Conservation (phyloP, 2,329 filamentous ascomycete species). For the Stemphylium vesicarium region DNA sequence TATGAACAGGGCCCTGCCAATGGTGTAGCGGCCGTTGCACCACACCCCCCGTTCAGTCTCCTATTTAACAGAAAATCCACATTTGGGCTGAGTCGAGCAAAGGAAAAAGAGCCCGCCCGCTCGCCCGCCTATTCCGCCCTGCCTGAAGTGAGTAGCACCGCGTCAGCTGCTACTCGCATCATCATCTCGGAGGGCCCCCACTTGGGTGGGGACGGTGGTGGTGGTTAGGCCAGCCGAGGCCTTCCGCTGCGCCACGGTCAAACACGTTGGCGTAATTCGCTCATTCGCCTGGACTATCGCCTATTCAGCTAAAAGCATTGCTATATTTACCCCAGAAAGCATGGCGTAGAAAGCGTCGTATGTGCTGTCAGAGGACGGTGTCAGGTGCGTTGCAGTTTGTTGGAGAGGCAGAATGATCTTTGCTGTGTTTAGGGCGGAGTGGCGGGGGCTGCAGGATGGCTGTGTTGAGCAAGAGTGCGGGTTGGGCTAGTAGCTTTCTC, state of each 20-base stretch:
- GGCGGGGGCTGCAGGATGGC: background rate
- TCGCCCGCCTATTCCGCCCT: background rate
- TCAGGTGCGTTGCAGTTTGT: background rate
- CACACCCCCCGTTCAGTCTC: background rate
- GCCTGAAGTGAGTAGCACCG: background rate
- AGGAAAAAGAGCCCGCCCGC: too few relatives aligned
- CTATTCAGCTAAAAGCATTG: background rate
- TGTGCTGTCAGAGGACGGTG: background rate
- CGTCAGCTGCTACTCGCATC: constrained; percentile 3
- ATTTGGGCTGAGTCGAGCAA: background rate
- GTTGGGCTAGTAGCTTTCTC: background rate
- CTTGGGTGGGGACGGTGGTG: background rate
- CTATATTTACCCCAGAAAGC: constrained; percentile 1
- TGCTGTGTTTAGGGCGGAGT: background rate
- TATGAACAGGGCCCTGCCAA: too few relatives aligned
- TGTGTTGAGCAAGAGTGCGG: background rate
- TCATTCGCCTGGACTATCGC: background rate
- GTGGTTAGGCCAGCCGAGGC: constrained; percentile 6
- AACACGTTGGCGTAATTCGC: background rate
- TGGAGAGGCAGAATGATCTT: background rate
- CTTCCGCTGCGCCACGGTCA: constrained; percentile 2
- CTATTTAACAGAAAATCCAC: constrained; percentile 2
- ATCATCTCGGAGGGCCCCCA: constrained; percentile 8
- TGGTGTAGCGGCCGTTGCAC: too few relatives aligned
- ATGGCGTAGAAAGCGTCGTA: background rate